Conservation (phyloP, 2,329 filamentous ascomycete genomes). For the Diplodia seriata region DNA sequence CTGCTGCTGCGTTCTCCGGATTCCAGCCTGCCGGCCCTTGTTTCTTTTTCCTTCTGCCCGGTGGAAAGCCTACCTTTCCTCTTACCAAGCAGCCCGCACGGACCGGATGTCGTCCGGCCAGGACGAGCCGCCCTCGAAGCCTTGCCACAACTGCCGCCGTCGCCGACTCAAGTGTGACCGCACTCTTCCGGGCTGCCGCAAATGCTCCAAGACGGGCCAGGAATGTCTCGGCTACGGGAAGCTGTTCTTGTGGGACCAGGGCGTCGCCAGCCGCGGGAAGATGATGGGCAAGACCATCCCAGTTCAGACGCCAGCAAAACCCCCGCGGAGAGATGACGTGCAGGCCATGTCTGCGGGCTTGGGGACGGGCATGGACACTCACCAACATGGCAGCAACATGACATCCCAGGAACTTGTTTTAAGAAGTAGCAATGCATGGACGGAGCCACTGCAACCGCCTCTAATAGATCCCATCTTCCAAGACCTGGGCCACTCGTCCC, state of each 20-base stretch:
- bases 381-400: background rate
- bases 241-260: conserved; percentile 66
- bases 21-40: background rate
- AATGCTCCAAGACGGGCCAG: conserved; percentile 63
- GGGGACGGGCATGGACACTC: no score
- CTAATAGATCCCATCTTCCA: conserved; percentile 24
- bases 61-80: no score
- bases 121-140: conserved; percentile 41
- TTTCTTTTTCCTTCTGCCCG: background rate
- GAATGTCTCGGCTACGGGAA: conserved; percentile 69
- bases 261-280: conserved; percentile 59
- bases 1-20: conserved; percentile 3
- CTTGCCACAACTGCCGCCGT: conserved; percentile 69
- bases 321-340: background rate
- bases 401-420: background rate
- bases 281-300: conserved; percentile 61
- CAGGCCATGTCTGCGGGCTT: background rate
- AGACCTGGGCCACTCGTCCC: conserved; percentile 12
- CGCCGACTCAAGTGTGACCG: conserved; percentile 68
- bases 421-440: background rate
- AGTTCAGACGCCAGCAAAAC: background rate
- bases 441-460: background rate
- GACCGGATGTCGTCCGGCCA: conserved; percentile 12
- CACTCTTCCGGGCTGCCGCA: conserved; percentile 65
- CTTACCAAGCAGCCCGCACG: background rate